These are phyloP conservation scores for Aureobasidium vineae DNA, from an alignment of 2,329 filamentous ascomycete species.

Conservation along the genomic window DNA sequence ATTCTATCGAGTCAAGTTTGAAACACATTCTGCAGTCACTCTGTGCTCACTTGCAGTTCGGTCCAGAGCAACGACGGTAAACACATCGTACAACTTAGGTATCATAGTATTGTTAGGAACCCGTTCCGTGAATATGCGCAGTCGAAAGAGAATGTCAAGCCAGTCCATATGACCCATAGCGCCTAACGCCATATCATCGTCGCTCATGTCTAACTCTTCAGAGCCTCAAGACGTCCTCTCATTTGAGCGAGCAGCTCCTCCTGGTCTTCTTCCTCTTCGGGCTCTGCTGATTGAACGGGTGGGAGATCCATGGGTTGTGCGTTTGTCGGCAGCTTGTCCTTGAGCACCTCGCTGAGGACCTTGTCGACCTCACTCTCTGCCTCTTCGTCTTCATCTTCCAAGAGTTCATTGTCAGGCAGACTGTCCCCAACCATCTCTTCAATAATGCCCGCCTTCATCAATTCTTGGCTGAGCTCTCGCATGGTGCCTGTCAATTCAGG, in stretches of 20 bases:
- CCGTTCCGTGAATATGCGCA: not conserved
- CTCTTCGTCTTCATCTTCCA: slow-evolving; percentile 71
- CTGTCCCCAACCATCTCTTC: slow-evolving; percentile 95
- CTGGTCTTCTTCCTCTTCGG: slow-evolving; percentile 77
- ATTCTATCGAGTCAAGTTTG: not conserved
- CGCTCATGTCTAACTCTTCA: slow-evolving; percentile 67
- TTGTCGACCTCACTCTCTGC: slow-evolving; percentile 85
- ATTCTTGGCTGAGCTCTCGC: slow-evolving; percentile 79
- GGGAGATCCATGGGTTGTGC: slow-evolving; percentile 53
- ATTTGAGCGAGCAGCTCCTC: slow-evolving; percentile 93
- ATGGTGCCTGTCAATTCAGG: slow-evolving; percentile 88
- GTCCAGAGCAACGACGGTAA: not conserved
- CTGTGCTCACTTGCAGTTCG: not conserved
- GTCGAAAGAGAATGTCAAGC: slow-evolving; percentile 5
- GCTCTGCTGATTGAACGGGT: slow-evolving; percentile 54
- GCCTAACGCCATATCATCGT: slow-evolving; percentile 13
- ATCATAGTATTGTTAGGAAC: slow-evolving; percentile 8
- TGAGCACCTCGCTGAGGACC: slow-evolving; percentile 85
- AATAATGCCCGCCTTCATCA: slow-evolving; percentile 93
- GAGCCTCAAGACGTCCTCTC: slow-evolving; percentile 82
- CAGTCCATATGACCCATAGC: not conserved
- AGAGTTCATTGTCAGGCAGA: slow-evolving; percentile 69
- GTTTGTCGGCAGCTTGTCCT: slow-evolving; percentile 69
- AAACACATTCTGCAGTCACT: not conserved
- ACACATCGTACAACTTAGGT: not conserved